A percentile compares a stretch with the other conserved stretches of the same genome.
Conservation (phyloP, 2,329 filamentous ascomycete genomes). For the Fusarium sp. region DNA sequence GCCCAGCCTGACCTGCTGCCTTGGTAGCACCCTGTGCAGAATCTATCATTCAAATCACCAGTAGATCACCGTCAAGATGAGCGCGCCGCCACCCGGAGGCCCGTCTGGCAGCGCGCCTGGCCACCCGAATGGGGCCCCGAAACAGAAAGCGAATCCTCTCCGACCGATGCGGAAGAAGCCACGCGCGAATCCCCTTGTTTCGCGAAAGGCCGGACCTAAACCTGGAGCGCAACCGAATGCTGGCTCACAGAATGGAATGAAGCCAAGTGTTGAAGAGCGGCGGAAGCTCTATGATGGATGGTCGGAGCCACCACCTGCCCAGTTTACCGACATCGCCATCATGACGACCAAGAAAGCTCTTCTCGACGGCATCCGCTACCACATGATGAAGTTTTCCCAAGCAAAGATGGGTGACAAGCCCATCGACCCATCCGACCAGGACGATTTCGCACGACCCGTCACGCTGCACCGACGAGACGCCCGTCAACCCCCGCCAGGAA, state of each 20-base stretch:
- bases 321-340: slow-evolving; percentile 72
- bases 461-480: slow-evolving; percentile 91
- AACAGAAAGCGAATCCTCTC: slow-evolving; percentile 51
- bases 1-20: slow-evolving; percentile 23
- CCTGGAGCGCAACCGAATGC: slow-evolving; percentile 37
- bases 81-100: slow-evolving; percentile 52
- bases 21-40: slow-evolving; percentile 3
- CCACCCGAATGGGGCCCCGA: slow-evolving; percentile 48
- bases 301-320: slow-evolving; percentile 62
- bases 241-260: slow-evolving; percentile 44
- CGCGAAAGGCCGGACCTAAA: slow-evolving; percentile 55
- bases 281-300: slow-evolving; percentile 66
- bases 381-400: slow-evolving; percentile 83
- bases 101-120: slow-evolving; percentile 45
- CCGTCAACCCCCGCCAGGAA: slow-evolving; percentile 72
- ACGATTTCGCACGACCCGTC: slow-evolving; percentile 88
- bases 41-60: not conserved
- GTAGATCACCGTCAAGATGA: slow-evolving; percentile 53
- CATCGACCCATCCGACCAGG: slow-evolving; percentile 75
- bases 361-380: slow-evolving; percentile 83
- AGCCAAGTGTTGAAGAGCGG: slow-evolving; percentile 54
- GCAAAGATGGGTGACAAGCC: slow-evolving; percentile 69
- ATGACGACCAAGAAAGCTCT: slow-evolving; percentile 86
- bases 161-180: slow-evolving; percentile 56
- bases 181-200: slow-evolving; percentile 72